Evolutionary conservation across 177 flowering plant species (phyloP), one percentile per base, ranked within the genome.

Genomic region (Vitis hybrid): DNA sequence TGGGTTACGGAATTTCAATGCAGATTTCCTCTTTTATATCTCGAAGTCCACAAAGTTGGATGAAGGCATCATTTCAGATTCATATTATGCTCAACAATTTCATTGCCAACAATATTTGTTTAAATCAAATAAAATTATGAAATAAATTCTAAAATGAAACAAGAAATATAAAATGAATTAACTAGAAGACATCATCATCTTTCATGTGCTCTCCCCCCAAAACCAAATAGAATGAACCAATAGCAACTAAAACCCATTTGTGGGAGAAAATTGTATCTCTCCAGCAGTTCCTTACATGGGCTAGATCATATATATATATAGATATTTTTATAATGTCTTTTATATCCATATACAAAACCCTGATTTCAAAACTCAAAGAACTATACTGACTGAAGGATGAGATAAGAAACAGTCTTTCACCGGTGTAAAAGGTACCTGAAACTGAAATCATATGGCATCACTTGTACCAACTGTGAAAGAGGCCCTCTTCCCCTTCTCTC

Each of bases 401-500:
- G 5, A 27, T 27, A 53, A 75, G 8, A 63, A 18, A 61, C 9
- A 67, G 46, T 12, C 3, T 51, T 4, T 77, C 65, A 82, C n/a
- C 64, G 68, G 32, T 76, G 78, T 66, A 88, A 50, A 21, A 88
- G 83, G 77, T 81, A 80, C 68, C 90, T 80, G 84, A 86, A 88
- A 52, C 82, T 85, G 77, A 86, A 88, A 67, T 84, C 82, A 65
- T 86, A 86, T 48, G 92, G 89, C 73, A 74, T 81, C 53, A 85
- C 78, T 71, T 86, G 84, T 1, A 86, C 84, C 1, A 80, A 20
- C 11, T 85, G 73, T 1, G 87, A 81, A 15, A 78, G 57, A 63
- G 91, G 78, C 64, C 72, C 82, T 58, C 72, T 76, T 60, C 70
- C 79, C 69, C 64, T 81, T 66, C 79, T 85, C 71, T 81, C 84